Evolutionary conservation across 495 filamentous ascomycete genomes (phyloP), one percentile per base, ranked within the genome.

Genomic region (Chaetomium tenue): DNA sequence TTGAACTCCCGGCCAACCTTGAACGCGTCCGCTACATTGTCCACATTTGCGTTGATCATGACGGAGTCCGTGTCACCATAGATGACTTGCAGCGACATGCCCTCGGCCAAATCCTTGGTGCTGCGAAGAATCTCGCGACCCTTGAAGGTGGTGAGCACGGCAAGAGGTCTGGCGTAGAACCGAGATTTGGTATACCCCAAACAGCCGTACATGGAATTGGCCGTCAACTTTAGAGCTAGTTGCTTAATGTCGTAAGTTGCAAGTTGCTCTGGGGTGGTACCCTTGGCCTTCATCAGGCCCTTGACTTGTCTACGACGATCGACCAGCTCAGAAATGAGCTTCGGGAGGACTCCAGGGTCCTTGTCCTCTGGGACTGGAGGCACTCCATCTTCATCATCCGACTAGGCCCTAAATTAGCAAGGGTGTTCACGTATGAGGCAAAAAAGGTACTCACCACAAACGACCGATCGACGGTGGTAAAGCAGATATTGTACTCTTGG

Each of bases 161-260:
- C 94, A 33, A 98, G 82, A 8, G 94, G 94, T 39, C 94, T 86
- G 60, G 94, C 94, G 71, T 98, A 98, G 80, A 98, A 98, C 44
- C 94, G 89, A 64, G 93, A 97, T 69, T 90, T 91, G 1, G 90
- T 91, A 75, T 97, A 98, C 67, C 94, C 94, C 70, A 98, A 78
- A 84, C 94, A 98, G 61, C 94, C 94, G 76, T 98, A 98, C 94
- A 98, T 98, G 66, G 95, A 98, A 78, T 98, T 98, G 63, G 94
- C 94, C 20, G 94, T 98, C 53, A 98, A 84, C 79, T 98, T 98
- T 66, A 98, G 83, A 37, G 94, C 94, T 71, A 96, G 81, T 75
- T 98, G 94, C 73, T 95, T 98, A 67, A 97, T 97, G 70, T 98
- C 95, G 93, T 93, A 98, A n/a, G 92, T 86, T 12, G 90, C 87